Evolutionary conservation across 352 stramenopile species (phyloP), one percentile per base, ranked within the genome.

Genomic region (Globisporangium spinosum): DNA sequence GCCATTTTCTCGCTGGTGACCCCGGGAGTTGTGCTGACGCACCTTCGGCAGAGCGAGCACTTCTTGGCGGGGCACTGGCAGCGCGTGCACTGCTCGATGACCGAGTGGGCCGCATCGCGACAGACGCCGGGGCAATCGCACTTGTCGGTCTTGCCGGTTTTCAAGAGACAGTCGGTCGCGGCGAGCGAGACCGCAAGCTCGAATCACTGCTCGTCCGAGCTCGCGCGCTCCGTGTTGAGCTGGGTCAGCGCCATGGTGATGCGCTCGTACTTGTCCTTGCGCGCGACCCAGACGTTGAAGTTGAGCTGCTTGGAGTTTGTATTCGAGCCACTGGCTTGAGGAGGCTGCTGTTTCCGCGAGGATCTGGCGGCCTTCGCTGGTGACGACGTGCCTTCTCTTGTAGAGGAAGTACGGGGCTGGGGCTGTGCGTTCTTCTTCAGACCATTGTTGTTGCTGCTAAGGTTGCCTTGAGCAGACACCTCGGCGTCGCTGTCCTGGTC

Each of bases 241-340:
- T 90, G 70, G 22, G 69, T 58, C 13, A 97, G 72, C 45, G 89
- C 74, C 25, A 74, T 65, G 12, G 87, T 78, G 58, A 89, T 89
- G 27, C 85, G 82, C 70, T 95, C 88, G 62, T 93, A 95, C 66
- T 93, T 94, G 74, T 97, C 89, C 64, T 97, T 95, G 32, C 85
- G 83, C 7, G 79, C 79, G 13, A 97, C 86, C 87, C 87, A 97
- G 12, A 90, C 77, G 38, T 93, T 77, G 62, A 97, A 95, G 27
- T 93, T 77, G 56, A 93, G 74, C 34, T 69, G 64, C 29, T 76
- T 76, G 22, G 25, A 15, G 32, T 22, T 58, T 10, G 32, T 12
- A 47, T 8, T 20, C 29, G 25, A 9, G 55, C 68, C 61, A 12
- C 2, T 17, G 6, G 17, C 59, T 72, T 17, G 45, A 45, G 4